A percentile compares a stretch with the other conserved stretches of the same genome.
Evolutionary conservation across 2,329 filamentous ascomycete species (phyloP).

Genomic region (Trichoderma semiorbis): DNA sequence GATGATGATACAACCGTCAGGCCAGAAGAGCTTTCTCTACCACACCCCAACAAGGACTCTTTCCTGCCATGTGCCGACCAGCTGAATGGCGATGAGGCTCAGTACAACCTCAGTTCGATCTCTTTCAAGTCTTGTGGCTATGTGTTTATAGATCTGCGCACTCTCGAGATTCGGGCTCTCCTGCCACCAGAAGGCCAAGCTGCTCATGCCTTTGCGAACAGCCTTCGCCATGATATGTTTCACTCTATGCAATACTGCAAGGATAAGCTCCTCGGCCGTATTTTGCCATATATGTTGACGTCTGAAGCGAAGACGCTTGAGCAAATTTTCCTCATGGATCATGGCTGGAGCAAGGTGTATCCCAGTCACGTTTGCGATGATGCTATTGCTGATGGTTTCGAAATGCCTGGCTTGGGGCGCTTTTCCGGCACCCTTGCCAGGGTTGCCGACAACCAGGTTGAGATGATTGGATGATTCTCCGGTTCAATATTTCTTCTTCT

Average conservation of each 20-base stretch:
- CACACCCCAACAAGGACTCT: not conserved
- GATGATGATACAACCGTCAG: not conserved
- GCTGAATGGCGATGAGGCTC: conserved; percentile 28
- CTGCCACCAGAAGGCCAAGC: conserved; percentile 23
- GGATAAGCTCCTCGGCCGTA: conserved; percentile 36
- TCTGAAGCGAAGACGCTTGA: conserved; percentile 31
- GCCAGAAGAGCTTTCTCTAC: not conserved
- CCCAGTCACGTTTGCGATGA: conserved; percentile 29
- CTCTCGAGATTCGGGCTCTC: conserved; percentile 37
- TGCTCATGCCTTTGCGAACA: not conserved
- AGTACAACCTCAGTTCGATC: conserved; percentile 37
- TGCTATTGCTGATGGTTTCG: conserved; percentile 36
- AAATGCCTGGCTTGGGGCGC: conserved; percentile 36
- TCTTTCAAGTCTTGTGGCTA: conserved; percentile 62
- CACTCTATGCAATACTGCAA: conserved; percentile 35
- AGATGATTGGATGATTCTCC: not conserved
- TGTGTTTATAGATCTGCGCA: conserved; percentile 39
- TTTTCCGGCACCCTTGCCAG: conserved; percentile 37
- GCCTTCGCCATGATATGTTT: conserved; percentile 24
- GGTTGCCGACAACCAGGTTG: not conserved
- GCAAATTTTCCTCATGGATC: conserved; percentile 32
- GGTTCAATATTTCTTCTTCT: not conserved
- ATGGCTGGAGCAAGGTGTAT: conserved; percentile 39
- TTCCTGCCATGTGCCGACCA: conserved; percentile 5
- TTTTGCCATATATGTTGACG: conserved; percentile 30